phyloP scores from a whole-genome alignment of 345 rosid species.

The Camelina sativa region DNA sequence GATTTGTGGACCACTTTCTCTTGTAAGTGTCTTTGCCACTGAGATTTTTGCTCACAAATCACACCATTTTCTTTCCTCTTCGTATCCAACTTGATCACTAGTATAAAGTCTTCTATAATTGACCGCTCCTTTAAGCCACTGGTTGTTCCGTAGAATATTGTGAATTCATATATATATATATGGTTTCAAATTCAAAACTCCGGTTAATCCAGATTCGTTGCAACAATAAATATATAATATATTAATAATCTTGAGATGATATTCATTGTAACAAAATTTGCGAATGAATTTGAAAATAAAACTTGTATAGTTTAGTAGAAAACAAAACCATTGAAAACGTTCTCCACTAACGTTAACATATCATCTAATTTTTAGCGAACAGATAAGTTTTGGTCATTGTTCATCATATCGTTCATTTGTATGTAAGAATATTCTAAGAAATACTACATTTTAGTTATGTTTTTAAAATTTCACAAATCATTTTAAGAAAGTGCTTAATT shows the following conservation, averaged over 20 bases:
- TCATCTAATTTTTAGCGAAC: not conserved
- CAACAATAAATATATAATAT: not conserved
- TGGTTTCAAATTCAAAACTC: slow-evolving; percentile 4
- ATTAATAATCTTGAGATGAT: not conserved
- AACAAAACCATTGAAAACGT: too few relatives aligned
- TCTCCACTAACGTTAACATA: not conserved
- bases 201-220: not conserved
- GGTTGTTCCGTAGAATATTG: slow-evolving; percentile 10
- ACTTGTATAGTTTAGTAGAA: too few relatives aligned
- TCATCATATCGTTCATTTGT: not conserved
- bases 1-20: slow-evolving; percentile 44
- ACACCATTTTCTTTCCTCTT: slow-evolving; percentile 36
- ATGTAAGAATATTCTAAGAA: too few relatives aligned
- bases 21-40: slow-evolving; percentile 38
- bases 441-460: not conserved
- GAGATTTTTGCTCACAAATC: slow-evolving; percentile 44
- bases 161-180: not conserved
- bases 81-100: slow-evolving; percentile 40
- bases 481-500: not conserved
- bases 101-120: slow-evolving; percentile 32
- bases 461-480: not conserved
- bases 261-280: not conserved
- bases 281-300: too few relatives aligned
- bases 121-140: slow-evolving; percentile 34
- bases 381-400: not conserved